Conservation (phyloP, 1,284 basidiomycete genomes). For the Ceratobasidium theobromae region DNA sequence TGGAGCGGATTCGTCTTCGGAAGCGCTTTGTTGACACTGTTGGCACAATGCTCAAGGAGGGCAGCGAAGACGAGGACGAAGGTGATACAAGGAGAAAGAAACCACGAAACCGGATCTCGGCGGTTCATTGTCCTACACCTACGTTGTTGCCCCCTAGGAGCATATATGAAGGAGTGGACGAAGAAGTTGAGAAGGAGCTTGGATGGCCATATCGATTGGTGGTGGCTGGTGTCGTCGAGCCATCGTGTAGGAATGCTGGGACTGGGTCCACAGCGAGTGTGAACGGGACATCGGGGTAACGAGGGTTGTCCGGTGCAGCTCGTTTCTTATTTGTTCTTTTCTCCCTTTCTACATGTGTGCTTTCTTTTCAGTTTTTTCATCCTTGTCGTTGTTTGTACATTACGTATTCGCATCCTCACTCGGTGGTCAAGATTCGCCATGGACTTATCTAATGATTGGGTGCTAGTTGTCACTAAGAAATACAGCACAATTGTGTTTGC, state of each 20-base stretch:
- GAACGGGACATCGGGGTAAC: slow-evolving; percentile 1
- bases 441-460: not conserved
- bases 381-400: slow-evolving; percentile 24
- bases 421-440: not conserved
- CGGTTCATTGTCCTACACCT: slow-evolving; percentile 8
- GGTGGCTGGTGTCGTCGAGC: slow-evolving; percentile 10
- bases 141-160: slow-evolving; percentile 16
- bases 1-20: slow-evolving; percentile 33
- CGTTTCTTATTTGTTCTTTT: not conserved
- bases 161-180: slow-evolving; percentile 24
- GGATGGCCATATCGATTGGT: slow-evolving; percentile 19
- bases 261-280: not conserved
- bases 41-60: slow-evolving; percentile 32
- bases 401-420: slow-evolving; percentile 10
- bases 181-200: slow-evolving; percentile 22
- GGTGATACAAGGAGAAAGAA: not conserved
- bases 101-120: not conserved
- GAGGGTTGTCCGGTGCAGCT: not conserved
- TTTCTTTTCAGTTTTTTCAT: slow-evolving; percentile 12
- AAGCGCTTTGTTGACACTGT: slow-evolving; percentile 34
- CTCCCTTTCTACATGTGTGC: not conserved
- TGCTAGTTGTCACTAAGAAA: not conserved
- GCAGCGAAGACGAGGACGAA: not conserved
- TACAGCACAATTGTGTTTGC: not conserved
- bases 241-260: not conserved